These are phyloP conservation scores for Staphylotrichum tortipilum DNA, from an alignment of 495 filamentous ascomycete species.

Conservation along the genomic window DNA sequence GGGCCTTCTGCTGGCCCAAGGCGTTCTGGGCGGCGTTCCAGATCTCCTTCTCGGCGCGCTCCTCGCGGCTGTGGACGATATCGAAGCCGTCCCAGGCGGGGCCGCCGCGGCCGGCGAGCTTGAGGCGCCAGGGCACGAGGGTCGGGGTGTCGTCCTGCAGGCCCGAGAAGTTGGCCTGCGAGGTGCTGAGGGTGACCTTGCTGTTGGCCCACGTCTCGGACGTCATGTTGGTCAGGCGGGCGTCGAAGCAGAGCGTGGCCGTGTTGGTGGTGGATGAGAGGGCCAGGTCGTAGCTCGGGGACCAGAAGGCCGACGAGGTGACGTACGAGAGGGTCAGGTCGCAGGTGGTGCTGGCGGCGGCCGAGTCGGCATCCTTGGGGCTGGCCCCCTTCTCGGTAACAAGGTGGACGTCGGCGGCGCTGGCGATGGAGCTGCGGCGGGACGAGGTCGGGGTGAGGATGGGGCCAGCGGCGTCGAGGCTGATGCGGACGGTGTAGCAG, in stretches of 20 bases:
- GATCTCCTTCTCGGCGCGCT: constrained; percentile 14
- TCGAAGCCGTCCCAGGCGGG: constrained; percentile 11
- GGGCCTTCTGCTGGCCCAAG: constrained; percentile 20
- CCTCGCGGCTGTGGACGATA: constrained; percentile 21
- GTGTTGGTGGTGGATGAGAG: constrained; percentile 49
- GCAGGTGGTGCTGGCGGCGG: constrained; percentile 27
- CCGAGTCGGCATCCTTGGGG: constrained; percentile 9
- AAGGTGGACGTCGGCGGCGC: constrained; percentile 25
- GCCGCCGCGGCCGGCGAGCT: constrained; percentile 27
- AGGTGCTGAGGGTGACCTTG: constrained; percentile 58
- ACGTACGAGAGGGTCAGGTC: constrained; percentile 55
- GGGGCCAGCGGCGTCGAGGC: constrained; percentile 46
- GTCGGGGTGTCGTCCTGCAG: constrained; percentile 50
- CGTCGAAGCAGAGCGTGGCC: constrained; percentile 52
- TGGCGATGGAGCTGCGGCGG: constrained; percentile 45
- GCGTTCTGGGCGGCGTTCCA: constrained; percentile 20
- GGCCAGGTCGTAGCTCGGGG: constrained; percentile 56
- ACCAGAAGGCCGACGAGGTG: constrained; percentile 53
- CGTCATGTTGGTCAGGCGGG: constrained; percentile 55
- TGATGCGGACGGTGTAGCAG: constrained; percentile 50
- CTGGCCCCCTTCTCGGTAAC: constrained; percentile 20
- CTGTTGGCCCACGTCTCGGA: constrained; percentile 62
- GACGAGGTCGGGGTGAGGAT: constrained; percentile 46
- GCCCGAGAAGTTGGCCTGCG: constrained; percentile 55
- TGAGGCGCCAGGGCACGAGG: constrained; percentile 53